phyloP scores from a whole-genome alignment of 441 rosid genomes.

The Mallotus repandus region DNA sequence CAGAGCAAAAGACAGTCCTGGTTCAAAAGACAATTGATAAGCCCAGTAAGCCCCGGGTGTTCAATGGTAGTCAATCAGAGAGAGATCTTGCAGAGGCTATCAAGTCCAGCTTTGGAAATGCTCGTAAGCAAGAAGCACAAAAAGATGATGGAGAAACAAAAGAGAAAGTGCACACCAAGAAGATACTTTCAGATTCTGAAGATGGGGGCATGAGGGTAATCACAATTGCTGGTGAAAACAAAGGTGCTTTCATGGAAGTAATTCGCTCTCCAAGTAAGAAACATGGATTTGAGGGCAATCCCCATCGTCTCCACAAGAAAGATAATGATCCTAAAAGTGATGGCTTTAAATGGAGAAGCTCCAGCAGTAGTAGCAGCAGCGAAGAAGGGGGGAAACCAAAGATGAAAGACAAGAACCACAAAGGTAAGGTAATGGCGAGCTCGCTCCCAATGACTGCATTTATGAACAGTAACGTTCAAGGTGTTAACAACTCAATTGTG shows the following conservation, averaged over 20 bases:
- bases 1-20: slow-evolving; percentile 63
- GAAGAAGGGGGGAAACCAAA: slow-evolving; percentile 40
- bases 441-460: slow-evolving; percentile 41
- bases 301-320: slow-evolving; percentile 29
- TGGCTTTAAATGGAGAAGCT: slow-evolving; percentile 33
- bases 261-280: slow-evolving; percentile 38
- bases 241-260: slow-evolving; percentile 82
- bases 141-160: slow-evolving; percentile 20
- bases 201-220: slow-evolving; percentile 44
- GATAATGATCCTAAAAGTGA: slow-evolving; percentile 23
- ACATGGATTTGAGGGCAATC: slow-evolving; percentile 27
- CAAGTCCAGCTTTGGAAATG: slow-evolving; percentile 24
- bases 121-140: slow-evolving; percentile 22
- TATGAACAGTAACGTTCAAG: slow-evolving; percentile 79
- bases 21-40: slow-evolving; percentile 51
- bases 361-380: slow-evolving; percentile 43
- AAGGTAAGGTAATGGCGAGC: slow-evolving; percentile 19
- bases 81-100: slow-evolving; percentile 17
- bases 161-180: slow-evolving; percentile 30
- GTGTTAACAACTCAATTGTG: slow-evolving; percentile 68
- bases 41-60: slow-evolving; percentile 16
- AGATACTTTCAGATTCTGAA: slow-evolving; percentile 40
- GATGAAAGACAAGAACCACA: slow-evolving; percentile 32
- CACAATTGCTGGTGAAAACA: slow-evolving; percentile 81
- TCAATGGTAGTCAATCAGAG: not conserved